A percentile compares a stretch with the other conserved stretches of the same genome.
These are phyloP conservation scores for Pseudogymnoascus sp. DNA, from an alignment of 2,329 filamentous ascomycete genomes.

Conservation along the genomic window DNA sequence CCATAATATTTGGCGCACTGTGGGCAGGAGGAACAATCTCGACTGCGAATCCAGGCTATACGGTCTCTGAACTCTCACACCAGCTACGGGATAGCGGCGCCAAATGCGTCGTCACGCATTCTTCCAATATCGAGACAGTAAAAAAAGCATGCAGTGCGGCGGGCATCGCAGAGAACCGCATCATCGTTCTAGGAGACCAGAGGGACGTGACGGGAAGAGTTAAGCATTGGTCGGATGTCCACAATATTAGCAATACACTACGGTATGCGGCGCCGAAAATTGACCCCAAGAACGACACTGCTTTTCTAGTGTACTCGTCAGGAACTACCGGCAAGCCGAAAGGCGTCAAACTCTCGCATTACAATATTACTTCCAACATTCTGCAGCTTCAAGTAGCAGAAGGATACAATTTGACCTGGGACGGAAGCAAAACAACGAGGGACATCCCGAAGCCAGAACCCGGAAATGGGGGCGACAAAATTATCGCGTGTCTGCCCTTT, in stretches of 20 bases:
- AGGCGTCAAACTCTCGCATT: constrained; percentile 55
- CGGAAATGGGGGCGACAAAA: constrained; percentile 41
- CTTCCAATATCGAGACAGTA: constrained; percentile 52
- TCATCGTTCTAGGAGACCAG: constrained; percentile 65
- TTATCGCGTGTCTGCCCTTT: constrained; percentile 71
- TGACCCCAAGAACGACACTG: constrained; percentile 51
- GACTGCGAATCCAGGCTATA: constrained; percentile 78
- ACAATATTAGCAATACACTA: constrained; percentile 54
- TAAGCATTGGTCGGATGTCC: constrained; percentile 62
- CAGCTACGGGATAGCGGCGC: constrained; percentile 70
- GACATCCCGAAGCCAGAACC: constrained; percentile 43
- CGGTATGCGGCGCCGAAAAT: constrained; percentile 47
- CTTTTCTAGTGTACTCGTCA: constrained; percentile 75
- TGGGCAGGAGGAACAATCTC: constrained; percentile 72
- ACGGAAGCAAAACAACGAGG: constrained; percentile 55
- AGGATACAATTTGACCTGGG: constrained; percentile 42
- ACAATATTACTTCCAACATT: constrained; percentile 17
- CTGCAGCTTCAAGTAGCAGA: constrained; percentile 45
- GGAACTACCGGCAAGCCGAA: constrained; percentile 80
- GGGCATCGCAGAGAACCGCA: constrained; percentile 58
- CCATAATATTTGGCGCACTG: constrained; percentile 64
- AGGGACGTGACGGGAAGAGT: constrained; percentile 57
- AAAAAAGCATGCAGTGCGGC: constrained; percentile 56
- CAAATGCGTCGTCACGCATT: constrained; percentile 63
- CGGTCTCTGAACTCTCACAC: constrained; percentile 68